Evolutionary conservation across 2,329 filamentous ascomycete genomes (phyloP), one percentile per base, ranked within the genome.

Genomic region (Huntiella bhutanensis): DNA sequence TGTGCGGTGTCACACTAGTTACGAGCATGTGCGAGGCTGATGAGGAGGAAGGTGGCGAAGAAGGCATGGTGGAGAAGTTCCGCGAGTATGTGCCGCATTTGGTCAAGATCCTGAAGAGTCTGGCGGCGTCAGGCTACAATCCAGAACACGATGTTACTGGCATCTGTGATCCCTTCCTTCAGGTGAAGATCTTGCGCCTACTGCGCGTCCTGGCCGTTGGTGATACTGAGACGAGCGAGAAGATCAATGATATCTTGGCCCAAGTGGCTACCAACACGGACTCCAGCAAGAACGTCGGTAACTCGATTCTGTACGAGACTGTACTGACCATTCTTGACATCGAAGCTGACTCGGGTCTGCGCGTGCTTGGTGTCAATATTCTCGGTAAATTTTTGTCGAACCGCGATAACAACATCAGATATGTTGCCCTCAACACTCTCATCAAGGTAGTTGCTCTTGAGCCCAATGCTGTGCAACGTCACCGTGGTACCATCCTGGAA

Each of bases 381-480:
- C 75, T 98, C 17, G 91, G 92, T 59, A 98, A 96, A 60, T 98
- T 98, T 64, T 65, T 98, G 51, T 80, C 87, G n/a, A 98, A 98
- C 67, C 80, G 88, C 55, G 91, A 98, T 64, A 98, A 98, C 69
- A 98, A 98, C 59, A 98, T 98, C 56, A 81, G 91, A 61, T 98
- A 98, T 58, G 91, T 98, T 44, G 91, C 91, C 13, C 69, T 98
- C 44, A 98, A 98, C 63, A 98, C 91, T 0, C 68, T 98, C 43
- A 92, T 95, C 65, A 96, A 95, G 63, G 91, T 98, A 13, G 91
- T 98, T 41, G 91, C 91, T 3, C 87, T 98, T 42, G 91, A 98
- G 60, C 91, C 91, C 11, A 96, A 96, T 59, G 91, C 91, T 3
- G 91, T 98, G 2, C 91, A 98, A 61, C 73, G 91, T 58, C 91